phyloP scores from a whole-genome alignment of 1,284 basidiomycete genomes.

The Microbotryum violaceum region DNA sequence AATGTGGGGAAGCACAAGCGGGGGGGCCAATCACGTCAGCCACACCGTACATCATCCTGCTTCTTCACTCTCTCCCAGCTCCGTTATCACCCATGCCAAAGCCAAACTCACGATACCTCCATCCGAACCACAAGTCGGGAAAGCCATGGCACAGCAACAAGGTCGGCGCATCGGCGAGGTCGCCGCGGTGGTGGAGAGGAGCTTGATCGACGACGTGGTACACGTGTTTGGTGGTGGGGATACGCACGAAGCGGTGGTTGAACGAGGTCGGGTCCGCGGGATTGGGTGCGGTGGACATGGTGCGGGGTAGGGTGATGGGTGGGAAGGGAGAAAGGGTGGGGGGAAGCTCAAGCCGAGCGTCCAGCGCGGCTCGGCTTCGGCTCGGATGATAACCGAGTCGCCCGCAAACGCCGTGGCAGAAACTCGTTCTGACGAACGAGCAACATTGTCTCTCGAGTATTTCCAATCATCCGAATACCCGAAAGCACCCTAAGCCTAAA shows the following conservation, averaged over 20 bases:
- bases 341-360: no score
- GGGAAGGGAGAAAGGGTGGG: neutral
- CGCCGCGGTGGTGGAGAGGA: constrained; percentile 4
- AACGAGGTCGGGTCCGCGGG: constrained; percentile 11
- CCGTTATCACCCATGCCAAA: neutral
- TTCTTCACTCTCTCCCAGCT: no score
- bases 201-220: constrained; percentile 29
- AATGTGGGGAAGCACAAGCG: neutral
- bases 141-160: constrained; percentile 29
- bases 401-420: no score
- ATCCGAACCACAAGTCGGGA: constrained; percentile 32
- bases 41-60: no score
- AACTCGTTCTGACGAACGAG: no score
- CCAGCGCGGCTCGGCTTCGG: no score
- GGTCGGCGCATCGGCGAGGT: constrained; percentile 14
- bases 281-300: neutral
- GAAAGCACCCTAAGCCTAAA: no score
- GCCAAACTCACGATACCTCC: constrained; percentile 20
- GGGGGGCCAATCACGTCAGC: neutral
- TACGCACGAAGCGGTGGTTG: constrained; percentile 19
- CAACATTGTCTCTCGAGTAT: no score
- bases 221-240: constrained; percentile 11
- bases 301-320: neutral
- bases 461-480: no score
- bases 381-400: no score